Evolutionary conservation across 2,329 filamentous ascomycete species (phyloP).

Genomic region (Aspergillus alliaceus): DNA sequence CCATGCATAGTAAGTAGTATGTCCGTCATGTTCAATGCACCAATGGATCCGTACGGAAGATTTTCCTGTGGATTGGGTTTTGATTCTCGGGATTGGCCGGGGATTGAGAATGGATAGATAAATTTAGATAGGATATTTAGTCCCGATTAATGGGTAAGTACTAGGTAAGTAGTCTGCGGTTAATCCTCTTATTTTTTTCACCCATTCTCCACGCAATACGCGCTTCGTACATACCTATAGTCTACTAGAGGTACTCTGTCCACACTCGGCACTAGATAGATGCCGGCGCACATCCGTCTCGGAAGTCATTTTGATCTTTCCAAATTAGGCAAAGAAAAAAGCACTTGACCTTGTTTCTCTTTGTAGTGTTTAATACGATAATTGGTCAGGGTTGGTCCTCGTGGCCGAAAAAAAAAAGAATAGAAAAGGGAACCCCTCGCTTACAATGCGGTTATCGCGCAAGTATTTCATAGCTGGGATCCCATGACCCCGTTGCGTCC

Average conservation of each 20-base stretch:
- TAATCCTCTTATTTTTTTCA: background rate
- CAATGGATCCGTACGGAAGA: background rate
- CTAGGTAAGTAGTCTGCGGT: background rate
- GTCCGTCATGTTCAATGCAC: background rate
- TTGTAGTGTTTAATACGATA: background rate
- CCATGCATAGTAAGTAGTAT: background rate
- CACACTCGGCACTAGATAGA: background rate
- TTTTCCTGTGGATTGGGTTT: background rate
- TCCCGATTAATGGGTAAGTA: background rate
- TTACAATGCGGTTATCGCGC: slow-evolving; percentile 2
- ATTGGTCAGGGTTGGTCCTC: background rate
- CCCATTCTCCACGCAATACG: background rate
- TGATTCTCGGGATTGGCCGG: background rate
- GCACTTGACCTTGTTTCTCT: background rate
- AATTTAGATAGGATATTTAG: background rate
- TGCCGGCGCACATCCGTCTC: background rate
- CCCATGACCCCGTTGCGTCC: background rate
- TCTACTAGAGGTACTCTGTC: background rate
- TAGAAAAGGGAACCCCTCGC: background rate
- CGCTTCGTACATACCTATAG: background rate
- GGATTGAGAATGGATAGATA: background rate
- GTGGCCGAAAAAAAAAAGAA: background rate
- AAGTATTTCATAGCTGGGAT: background rate
- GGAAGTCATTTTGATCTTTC: background rate
- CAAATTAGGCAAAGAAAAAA: background rate